phyloP scores from a whole-genome alignment of 2,329 filamentous ascomycete species.

The Geosmithia flava region DNA sequence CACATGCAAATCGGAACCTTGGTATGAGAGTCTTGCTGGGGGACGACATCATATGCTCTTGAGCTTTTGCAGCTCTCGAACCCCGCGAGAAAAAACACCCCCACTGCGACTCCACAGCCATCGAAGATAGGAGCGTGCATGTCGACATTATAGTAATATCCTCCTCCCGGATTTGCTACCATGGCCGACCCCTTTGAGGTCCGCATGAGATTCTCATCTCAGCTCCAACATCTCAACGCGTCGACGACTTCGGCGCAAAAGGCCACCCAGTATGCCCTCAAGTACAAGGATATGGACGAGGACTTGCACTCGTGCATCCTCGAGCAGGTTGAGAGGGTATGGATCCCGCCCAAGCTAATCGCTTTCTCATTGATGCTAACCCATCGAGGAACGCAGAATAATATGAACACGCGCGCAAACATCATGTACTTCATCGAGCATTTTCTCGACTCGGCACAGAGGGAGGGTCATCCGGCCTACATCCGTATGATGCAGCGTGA shows the following conservation, averaged over 20 bases:
- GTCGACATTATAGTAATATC: no score
- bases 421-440: slow-evolving; percentile 99
- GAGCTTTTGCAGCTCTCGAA: not conserved
- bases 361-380: not conserved
- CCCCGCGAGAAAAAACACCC: not conserved
- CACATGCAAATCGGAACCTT: not conserved
- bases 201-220: slow-evolving; percentile 87
- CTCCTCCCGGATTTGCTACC: slow-evolving; percentile 3
- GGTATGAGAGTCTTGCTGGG: not conserved
- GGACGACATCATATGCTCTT: not conserved
- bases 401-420: slow-evolving; percentile 94
- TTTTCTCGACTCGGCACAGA: slow-evolving; percentile 75
- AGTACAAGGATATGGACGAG: slow-evolving; percentile 89
- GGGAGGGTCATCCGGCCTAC: slow-evolving; percentile 67
- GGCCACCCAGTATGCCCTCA: slow-evolving; percentile 87
- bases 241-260: slow-evolving; percentile 83
- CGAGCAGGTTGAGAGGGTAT: slow-evolving; percentile 79
- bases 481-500: slow-evolving; percentile 92
- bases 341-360: slow-evolving; percentile 10
- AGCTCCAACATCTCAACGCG: slow-evolving; percentile 83
- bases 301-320: slow-evolving; percentile 95
- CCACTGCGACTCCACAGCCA: not conserved
- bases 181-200: slow-evolving; percentile 90
- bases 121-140: not conserved
- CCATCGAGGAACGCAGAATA: slow-evolving; percentile 44